A percentile compares a stretch with the other conserved stretches of the same genome.
These are phyloP conservation scores for Hypoxylon cercidicola DNA, from an alignment of 495 filamentous ascomycete genomes.

Conservation along the genomic window DNA sequence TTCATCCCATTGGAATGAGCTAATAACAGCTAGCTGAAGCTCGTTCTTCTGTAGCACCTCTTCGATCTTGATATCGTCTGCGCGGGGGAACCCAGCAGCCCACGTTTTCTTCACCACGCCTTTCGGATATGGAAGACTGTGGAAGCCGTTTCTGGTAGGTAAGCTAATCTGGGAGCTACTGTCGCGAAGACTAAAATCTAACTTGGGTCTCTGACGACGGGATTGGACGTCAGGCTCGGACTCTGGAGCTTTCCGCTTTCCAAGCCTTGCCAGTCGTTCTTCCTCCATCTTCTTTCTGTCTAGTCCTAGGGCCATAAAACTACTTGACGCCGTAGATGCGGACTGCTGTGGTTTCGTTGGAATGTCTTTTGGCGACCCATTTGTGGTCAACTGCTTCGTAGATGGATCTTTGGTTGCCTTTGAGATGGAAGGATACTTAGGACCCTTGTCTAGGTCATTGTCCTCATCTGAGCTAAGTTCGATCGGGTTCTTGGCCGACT, in stretches of 20 bases:
- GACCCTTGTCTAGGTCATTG: slow-evolving; percentile 32
- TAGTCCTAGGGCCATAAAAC: slow-evolving; percentile 58
- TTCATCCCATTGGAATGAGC: slow-evolving; percentile 87
- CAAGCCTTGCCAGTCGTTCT: slow-evolving; percentile 77
- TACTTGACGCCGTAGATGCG: slow-evolving; percentile 5
- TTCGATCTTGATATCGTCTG: slow-evolving; percentile 86
- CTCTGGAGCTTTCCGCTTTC: slow-evolving; percentile 67
- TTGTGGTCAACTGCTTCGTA: background rate
- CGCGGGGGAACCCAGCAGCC: slow-evolving; percentile 64
- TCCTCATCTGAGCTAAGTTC: slow-evolving; percentile 41
- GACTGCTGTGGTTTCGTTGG: slow-evolving; percentile 1
- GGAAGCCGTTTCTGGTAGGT: slow-evolving; percentile 10
- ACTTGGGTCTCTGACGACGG: slow-evolving; percentile 44
- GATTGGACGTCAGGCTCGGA: slow-evolving; percentile 16
- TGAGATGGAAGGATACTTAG: slow-evolving; percentile 19
- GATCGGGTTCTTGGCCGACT: slow-evolving; percentile 27
- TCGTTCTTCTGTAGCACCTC: slow-evolving; percentile 81
- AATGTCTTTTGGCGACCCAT: background rate
- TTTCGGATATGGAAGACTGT: slow-evolving; percentile 66
- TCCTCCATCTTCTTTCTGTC: slow-evolving; percentile 87
- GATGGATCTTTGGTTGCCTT: slow-evolving; percentile 9
- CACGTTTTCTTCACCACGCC: slow-evolving; percentile 89
- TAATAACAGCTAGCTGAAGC: slow-evolving; percentile 80
- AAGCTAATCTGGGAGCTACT: slow-evolving; percentile 1
- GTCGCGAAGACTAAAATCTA: background rate